A percentile compares a stretch with the other conserved stretches of the same genome.
Conservation (phyloP, 352 stramenopile species). For the Pythium chondricola region DNA sequence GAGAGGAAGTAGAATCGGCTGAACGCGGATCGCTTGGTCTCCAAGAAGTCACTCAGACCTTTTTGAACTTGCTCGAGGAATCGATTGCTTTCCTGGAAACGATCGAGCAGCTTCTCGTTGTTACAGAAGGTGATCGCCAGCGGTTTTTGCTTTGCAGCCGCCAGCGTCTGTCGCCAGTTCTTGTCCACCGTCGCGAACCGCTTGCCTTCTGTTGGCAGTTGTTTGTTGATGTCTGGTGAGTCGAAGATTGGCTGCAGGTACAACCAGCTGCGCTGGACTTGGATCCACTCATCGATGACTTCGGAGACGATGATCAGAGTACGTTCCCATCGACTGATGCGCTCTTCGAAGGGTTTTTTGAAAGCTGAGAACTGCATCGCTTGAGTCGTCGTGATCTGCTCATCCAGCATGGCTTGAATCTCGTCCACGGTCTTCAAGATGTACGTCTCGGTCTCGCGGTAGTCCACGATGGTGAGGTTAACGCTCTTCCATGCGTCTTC, state of each 20-base stretch:
- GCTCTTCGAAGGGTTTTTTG: conserved; percentile 93
- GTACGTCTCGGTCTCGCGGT: conserved; percentile 90
- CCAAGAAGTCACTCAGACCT: conserved; percentile 92
- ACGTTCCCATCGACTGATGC: conserved; percentile 89
- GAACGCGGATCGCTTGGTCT: conserved; percentile 92
- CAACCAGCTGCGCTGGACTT: conserved; percentile 93
- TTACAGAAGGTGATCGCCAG: conserved; percentile 90
- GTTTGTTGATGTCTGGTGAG: conserved; percentile 94
- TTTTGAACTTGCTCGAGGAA: conserved; percentile 96
- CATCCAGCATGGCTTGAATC: conserved; percentile 90
- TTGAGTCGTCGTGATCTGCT: conserved; percentile 95
- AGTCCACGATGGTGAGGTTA: conserved; percentile 81
- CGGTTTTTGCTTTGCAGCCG: conserved; percentile 78
- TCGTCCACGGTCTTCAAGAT: conserved; percentile 94
- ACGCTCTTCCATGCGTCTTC: conserved; percentile 86
- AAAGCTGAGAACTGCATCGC: conserved; percentile 95
- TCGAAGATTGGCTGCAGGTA: conserved; percentile 96
- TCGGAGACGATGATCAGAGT: conserved; percentile 89
- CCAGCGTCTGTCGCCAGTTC: conserved; percentile 91
- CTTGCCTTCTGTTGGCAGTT: conserved; percentile 92
- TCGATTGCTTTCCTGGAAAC: conserved; percentile 91
- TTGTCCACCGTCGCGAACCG: conserved; percentile 94
- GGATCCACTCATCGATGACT: conserved; percentile 93
- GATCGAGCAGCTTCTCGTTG: conserved; percentile 88
- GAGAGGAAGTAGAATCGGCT: conserved; percentile 94